Evolutionary conservation across 306 rosid species (phyloP).

Genomic region (Abrus precatorius): DNA sequence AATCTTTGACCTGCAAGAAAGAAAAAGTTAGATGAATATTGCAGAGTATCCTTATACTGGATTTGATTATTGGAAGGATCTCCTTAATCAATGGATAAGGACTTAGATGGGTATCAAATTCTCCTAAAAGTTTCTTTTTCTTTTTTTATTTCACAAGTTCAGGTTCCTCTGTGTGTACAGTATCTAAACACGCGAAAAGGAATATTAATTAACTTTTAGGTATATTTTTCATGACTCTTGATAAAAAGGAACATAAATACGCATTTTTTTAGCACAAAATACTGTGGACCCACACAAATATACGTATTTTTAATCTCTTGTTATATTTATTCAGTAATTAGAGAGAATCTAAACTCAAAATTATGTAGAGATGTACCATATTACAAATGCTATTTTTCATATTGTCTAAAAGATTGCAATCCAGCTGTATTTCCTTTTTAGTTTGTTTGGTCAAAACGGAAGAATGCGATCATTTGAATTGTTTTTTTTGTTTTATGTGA

Average conservation of each 20-base stretch:
- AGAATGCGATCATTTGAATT: conserved; percentile 5
- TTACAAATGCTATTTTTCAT: conserved; percentile 27
- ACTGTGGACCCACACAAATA: no score
- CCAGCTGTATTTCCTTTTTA: conserved; percentile 37
- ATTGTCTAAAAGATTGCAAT: conserved; percentile 43
- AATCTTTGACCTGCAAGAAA: background rate
- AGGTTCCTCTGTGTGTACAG: conserved; percentile 14
- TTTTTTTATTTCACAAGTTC: background rate
- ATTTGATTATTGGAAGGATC: no score
- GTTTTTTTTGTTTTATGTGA: background rate
- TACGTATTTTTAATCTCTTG: no score
- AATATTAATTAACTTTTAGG: conserved; percentile 13
- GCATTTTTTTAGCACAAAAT: background rate
- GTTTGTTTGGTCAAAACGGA: conserved; percentile 16
- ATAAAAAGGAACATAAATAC: conserved; percentile 32
- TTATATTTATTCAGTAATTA: no score
- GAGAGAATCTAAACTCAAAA: no score
- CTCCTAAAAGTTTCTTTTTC: background rate
- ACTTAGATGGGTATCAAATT: background rate
- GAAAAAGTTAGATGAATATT: no score
- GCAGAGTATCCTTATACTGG: no score
- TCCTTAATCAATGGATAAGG: background rate
- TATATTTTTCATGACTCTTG: background rate
- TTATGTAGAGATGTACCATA: no score
- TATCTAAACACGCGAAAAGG: background rate